Percentiles rank a stretch among this genome's conserved stretches.
Conservation (phyloP, 139 green algal species). For the Astrephomene gubernaculifera region DNA sequence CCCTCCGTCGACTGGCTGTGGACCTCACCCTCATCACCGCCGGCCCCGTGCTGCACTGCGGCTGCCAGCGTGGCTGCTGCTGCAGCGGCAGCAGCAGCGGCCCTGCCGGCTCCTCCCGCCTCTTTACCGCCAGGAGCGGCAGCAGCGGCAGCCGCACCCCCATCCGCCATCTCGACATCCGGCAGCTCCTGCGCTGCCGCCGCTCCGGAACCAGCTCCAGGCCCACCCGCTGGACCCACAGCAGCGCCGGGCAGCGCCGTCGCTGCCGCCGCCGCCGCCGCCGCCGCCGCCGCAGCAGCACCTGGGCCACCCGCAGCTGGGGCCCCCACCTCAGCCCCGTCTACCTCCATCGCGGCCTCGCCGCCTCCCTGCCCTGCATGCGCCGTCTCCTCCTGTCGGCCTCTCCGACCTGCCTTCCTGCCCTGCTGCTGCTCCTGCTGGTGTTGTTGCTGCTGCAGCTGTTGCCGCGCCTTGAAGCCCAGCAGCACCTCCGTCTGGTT, state of each 20-base stretch:
- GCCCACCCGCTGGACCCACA: not conserved
- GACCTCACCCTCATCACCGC: not conserved
- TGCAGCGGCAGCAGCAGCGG: not conserved
- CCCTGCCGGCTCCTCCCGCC: not conserved
- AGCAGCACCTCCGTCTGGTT: conserved; percentile 33
- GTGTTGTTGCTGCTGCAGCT: not conserved
- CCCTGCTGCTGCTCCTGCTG: not conserved
- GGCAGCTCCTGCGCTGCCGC: not conserved
- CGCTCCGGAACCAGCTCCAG: not conserved
- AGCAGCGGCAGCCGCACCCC: not conserved
- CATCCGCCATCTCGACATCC: not conserved
- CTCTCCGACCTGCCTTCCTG: too few species aligned
- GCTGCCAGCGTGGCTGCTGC: too few species aligned
- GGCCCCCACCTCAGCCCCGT: not conserved
- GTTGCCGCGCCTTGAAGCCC: not conserved
- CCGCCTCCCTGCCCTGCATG: too few species aligned
- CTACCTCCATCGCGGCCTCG: not conserved
- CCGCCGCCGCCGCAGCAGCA: not conserved
- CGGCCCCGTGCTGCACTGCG: not conserved
- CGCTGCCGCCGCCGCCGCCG: not conserved
- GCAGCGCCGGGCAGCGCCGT: not conserved
- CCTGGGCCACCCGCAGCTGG: not conserved
- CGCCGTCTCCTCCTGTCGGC: too few species aligned
- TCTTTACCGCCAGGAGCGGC: not conserved
- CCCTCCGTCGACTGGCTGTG: too few species aligned